Evolutionary conservation across 768 basidiomycete genomes (phyloP), one percentile per base, ranked within the genome.

Genomic region (Dentipellis sp.): DNA sequence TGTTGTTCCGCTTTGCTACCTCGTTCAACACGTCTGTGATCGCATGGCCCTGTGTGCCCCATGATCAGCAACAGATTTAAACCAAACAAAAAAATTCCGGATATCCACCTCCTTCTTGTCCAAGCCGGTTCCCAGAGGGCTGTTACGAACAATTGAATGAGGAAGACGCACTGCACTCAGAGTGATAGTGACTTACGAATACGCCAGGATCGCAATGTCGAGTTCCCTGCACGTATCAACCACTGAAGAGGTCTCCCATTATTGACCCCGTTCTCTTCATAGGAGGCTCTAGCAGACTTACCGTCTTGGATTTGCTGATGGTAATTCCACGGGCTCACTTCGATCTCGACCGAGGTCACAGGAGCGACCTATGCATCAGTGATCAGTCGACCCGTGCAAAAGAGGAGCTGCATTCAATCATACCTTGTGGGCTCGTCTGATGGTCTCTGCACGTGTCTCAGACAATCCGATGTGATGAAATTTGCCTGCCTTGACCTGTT

Each of bases 311-410:
- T 75, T 53, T 80, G 74, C 17, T 74, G 70, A 52, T 82, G 82
- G 56, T 81, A 82, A 3, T 76, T 73, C 75, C 81, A 85, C 2
- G 81, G 76, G 60, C 80, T 84, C 40, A 84, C 70, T 64, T 88
- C 86, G 47, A 87, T 83, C 66, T 88, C 84, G 9, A 82, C 81
- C 11, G 78, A 72, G 16, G 78, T 71, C 56, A 86, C 76, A 4
- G 61, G 61, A 23, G 56, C 53, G 7, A 54, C 53, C 61, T 60
- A 29, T 7, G 19, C 35, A 36, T 7, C 22, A 36, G 16, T 3
- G 42, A 12, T 4, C 14, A 10, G 17, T 42, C 42, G 11, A 45
- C 36, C 37, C 11, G 11, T 4, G 2, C 4, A n/a, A n/a, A 23
- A 23, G 2, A 78, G 7, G 42, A 45, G n/a, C n/a, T 9, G 16